These are phyloP conservation scores for Dicorynia guianensis DNA, from an alignment of 306 rosid species.

Conservation along the genomic window DNA sequence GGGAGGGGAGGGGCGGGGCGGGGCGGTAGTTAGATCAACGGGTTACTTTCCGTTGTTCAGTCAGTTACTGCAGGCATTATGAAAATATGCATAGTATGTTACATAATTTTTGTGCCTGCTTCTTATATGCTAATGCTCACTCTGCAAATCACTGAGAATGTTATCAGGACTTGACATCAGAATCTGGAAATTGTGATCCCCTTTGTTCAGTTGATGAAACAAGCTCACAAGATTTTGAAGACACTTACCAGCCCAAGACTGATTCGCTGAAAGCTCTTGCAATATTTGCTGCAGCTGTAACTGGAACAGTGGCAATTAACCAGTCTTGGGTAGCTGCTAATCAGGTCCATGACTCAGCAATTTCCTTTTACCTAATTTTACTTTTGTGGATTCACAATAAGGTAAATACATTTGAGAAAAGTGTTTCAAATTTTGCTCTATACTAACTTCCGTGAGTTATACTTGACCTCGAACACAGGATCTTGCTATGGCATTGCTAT, in stretches of 20 bases:
- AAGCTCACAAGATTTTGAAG: constrained; percentile 71
- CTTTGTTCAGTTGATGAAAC: constrained; percentile 80
- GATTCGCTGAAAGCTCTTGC: constrained; percentile 90
- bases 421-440: not conserved
- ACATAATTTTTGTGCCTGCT: constrained; percentile 22
- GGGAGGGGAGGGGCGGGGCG: not conserved
- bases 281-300: constrained; percentile 66
- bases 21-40: no score
- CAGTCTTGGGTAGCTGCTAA: constrained; percentile 96
- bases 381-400: constrained; percentile 22
- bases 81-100: constrained; percentile 3
- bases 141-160: constrained; percentile 41
- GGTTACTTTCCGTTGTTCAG: constrained; percentile 31
- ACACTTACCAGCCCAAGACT: constrained; percentile 73
- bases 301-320: constrained; percentile 86
- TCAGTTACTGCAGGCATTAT: not conserved
- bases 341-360: constrained; percentile 62
- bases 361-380: constrained; percentile 32
- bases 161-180: constrained; percentile 61
- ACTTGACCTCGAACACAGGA: constrained; percentile 57
- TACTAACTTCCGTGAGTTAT: constrained; percentile 31
- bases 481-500: constrained; percentile 89
- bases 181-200: constrained; percentile 79
- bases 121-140: constrained; percentile 20
- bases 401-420: constrained; percentile 14